Evolutionary conservation across 2,329 filamentous ascomycete species (phyloP), one percentile per base, ranked within the genome.

Genomic region (Aschersonia sp.): DNA sequence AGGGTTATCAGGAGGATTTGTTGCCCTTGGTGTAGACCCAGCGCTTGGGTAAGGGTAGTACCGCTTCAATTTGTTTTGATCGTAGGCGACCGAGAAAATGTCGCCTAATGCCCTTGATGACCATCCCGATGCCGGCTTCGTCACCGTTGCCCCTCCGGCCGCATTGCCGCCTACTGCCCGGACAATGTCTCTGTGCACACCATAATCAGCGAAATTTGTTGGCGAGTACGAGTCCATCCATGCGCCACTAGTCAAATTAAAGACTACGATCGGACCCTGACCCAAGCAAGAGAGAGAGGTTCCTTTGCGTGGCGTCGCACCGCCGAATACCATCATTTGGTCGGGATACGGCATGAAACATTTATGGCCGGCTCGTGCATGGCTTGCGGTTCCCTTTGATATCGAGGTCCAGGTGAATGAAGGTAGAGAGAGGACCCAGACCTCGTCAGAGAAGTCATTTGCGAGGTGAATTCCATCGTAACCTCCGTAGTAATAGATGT

Each of bases 401-500:
- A 78, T 58, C 54, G 68, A 67, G 47, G 83, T 83, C 87, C 87
- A 92, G 5, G 78, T 85, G 60, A 94, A 94, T 0, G 81, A 82
- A 0, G 87, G 87, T 5, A 94, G 66, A 0, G 85, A 86, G 10
- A 92, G 68, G 29, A 88, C 81, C 85, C 85, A 92, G 60, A 90
- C 83, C 44, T 86, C 83, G 51, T 87, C 79, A 47, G 62, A 70
- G 53, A 70, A 76, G 12, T 60, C 51, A 0, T 63, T 50, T 0
- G 43, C 46, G 0, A 50, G 31, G 48, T 72, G 49, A 5, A 79
- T 53, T 0, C 76, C 78, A 49, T 78, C 65, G 57, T 83, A 89
- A 0, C 87, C 87, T 12, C 85, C 87, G 55, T 87, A 92, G 66
- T 86, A 87, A 68, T 90, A 89, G 45, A 94, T 81, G 58, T 89